Percentiles rank a stretch among this genome's conserved stretches.
These are phyloP conservation scores for Diplocarpon rosae DNA, from an alignment of 2,329 filamentous ascomycete species.

Conservation along the genomic window DNA sequence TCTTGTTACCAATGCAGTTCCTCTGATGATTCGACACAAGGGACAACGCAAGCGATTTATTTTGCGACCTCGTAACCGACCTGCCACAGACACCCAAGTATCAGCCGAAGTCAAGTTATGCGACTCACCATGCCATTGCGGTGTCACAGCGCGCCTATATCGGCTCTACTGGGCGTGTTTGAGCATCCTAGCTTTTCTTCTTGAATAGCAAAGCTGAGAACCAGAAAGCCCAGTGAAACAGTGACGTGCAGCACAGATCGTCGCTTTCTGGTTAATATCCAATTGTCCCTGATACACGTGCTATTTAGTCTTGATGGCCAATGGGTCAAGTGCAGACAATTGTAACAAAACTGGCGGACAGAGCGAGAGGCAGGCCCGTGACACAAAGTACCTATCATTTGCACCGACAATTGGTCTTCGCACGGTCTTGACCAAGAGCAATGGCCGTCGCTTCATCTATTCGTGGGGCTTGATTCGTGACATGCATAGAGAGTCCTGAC, in stretches of 20 bases:
- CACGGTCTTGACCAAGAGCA: background rate
- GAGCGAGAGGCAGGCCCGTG: background rate
- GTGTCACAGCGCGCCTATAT: constrained; percentile 1
- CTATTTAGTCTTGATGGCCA: background rate
- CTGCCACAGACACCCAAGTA: no score
- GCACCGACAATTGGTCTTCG: background rate
- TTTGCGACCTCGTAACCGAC: no score
- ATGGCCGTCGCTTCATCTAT: background rate
- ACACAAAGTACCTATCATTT: no score
- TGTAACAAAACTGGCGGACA: constrained; percentile 8
- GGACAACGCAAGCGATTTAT: no score
- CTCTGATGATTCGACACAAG: no score
- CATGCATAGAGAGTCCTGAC: background rate
- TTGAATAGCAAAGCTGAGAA: background rate
- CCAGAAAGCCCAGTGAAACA: constrained; percentile 9
- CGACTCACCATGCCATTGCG: no score
- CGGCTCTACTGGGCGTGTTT: constrained; percentile 3
- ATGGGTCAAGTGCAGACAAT: background rate
- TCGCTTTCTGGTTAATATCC: background rate
- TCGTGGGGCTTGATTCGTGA: background rate
- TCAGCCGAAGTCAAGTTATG: no score
- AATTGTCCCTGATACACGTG: background rate
- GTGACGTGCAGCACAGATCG: constrained; percentile 10
- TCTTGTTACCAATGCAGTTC: no score
- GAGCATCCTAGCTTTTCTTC: no score